Evolutionary conservation across 2,329 filamentous ascomycete genomes (phyloP).

Genomic region (Colletotrichum paranaense): DNA sequence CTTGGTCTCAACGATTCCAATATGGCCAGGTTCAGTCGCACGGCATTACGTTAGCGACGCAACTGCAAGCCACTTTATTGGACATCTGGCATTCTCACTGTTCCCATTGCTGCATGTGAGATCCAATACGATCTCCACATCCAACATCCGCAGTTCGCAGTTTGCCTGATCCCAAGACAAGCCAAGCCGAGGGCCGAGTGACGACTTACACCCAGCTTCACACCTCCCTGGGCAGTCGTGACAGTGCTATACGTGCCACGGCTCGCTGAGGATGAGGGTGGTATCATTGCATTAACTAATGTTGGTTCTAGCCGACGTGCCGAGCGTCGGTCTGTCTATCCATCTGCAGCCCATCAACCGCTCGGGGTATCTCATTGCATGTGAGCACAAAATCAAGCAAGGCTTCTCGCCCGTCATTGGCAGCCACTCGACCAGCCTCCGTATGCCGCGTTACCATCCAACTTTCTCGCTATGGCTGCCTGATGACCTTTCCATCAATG

Average conservation of each 20-base stretch:
- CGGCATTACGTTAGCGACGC: slow-evolving; percentile 25
- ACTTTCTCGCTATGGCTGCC: slow-evolving; percentile 1
- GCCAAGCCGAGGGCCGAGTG: slow-evolving; percentile 15
- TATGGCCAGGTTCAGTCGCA: slow-evolving; percentile 15
- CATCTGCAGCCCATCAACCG: slow-evolving; percentile 19
- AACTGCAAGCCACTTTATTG: slow-evolving; percentile 28
- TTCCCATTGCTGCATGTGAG: slow-evolving; percentile 29
- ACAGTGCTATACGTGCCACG: neutral
- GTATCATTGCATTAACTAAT: slow-evolving; percentile 20
- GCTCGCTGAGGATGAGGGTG: neutral
- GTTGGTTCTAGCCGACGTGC: slow-evolving; percentile 24
- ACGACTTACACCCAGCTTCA: neutral
- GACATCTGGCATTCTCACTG: slow-evolving; percentile 10
- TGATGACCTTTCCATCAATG: slow-evolving; percentile 13
- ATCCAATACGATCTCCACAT: slow-evolving; percentile 28
- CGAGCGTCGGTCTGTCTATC: slow-evolving; percentile 16
- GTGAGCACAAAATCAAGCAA: slow-evolving; percentile 23
- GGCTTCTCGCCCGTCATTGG: slow-evolving; percentile 18
- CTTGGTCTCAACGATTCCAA: neutral
- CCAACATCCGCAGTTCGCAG: neutral
- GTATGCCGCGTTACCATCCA: slow-evolving; percentile 14
- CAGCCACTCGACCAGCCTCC: slow-evolving; percentile 3
- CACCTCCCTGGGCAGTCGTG: neutral
- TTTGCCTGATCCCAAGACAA: neutral
- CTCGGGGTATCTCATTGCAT: slow-evolving; percentile 33